Conservation (phyloP, 805 yeast genomes). For the Candida coquimbonensis region DNA sequence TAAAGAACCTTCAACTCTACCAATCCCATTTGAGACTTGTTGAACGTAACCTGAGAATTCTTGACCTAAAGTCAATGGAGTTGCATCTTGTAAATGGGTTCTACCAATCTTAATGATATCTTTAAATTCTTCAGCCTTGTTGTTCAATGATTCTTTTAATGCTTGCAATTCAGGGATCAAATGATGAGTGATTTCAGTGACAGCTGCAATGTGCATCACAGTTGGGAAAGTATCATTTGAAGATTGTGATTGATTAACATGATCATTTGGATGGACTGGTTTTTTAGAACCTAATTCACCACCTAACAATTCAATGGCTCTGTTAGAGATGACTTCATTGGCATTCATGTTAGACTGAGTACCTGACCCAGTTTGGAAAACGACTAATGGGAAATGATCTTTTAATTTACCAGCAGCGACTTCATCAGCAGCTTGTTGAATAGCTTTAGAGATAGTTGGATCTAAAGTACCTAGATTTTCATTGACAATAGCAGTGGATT, state of each 20-base stretch:
- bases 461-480: constrained; percentile 75
- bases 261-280: constrained; percentile 98
- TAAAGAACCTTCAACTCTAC: constrained; percentile 70
- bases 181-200: constrained; percentile 68
- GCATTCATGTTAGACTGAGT: constrained; percentile 99
- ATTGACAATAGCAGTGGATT: constrained; percentile 91
- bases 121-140: constrained; percentile 75
- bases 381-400: constrained; percentile 96
- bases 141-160: constrained; percentile 71
- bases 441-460: constrained; percentile 75
- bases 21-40: constrained; percentile 87
- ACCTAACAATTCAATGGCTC: constrained; percentile 94
- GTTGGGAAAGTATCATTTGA: constrained; percentile 99
- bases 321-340: constrained; percentile 95
- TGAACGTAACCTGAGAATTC: constrained; percentile 96
- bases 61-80: constrained; percentile 96
- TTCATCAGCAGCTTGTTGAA: constrained; percentile 91
- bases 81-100: constrained; percentile 98
- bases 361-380: constrained; percentile 98
- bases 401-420: constrained; percentile 86
- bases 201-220: constrained; percentile 99
- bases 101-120: constrained; percentile 97
- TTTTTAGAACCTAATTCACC: constrained; percentile 87
- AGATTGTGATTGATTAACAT: constrained; percentile 97
- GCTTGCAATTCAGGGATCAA: constrained; percentile 75